Evolutionary conservation across 129 eudicot species (phyloP).

Genomic region (Cynara cardunculus): DNA sequence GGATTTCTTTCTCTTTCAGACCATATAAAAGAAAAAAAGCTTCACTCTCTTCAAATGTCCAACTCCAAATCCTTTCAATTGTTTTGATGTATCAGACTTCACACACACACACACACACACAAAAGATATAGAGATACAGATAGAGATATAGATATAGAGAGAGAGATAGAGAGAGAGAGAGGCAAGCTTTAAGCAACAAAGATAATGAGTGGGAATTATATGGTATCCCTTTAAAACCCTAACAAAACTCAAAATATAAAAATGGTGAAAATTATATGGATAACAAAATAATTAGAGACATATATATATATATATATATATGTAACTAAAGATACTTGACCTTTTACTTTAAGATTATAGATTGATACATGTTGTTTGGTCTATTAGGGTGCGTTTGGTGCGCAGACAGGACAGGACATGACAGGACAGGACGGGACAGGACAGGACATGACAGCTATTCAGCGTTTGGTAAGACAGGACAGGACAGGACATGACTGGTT

Average conservation of each 20-base stretch:
- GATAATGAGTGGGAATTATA: constrained; percentile 98
- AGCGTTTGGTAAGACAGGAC: too few relatives aligned
- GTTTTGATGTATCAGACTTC: constrained; percentile 12
- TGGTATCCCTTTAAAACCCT: constrained; percentile 75
- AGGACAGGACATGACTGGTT: too few relatives aligned
- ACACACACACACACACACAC: not conserved
- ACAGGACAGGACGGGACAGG: too few relatives aligned
- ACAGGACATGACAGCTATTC: too few relatives aligned
- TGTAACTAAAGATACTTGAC: not conserved
- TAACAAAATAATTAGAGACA: not conserved
- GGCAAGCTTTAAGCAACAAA: constrained; percentile 70
- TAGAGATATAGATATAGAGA: constrained; percentile 18
- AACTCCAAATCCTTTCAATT: not conserved
- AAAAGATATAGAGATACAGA: not conserved
- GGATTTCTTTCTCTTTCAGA: constrained; percentile 27
- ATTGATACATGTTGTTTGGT: not conserved
- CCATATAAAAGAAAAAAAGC: constrained; percentile 7
- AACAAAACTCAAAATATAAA: not conserved
- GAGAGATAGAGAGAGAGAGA: constrained; percentile 33
- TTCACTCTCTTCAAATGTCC: constrained; percentile 15
- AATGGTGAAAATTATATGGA: not conserved
- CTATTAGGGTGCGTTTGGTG: too few relatives aligned
- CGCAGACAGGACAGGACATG: too few relatives aligned
- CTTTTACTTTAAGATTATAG: not conserved
- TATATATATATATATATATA: not conserved